Evolutionary conservation across 2,329 filamentous ascomycete genomes (phyloP).

Genomic region (Penicillium griseofulvum): DNA sequence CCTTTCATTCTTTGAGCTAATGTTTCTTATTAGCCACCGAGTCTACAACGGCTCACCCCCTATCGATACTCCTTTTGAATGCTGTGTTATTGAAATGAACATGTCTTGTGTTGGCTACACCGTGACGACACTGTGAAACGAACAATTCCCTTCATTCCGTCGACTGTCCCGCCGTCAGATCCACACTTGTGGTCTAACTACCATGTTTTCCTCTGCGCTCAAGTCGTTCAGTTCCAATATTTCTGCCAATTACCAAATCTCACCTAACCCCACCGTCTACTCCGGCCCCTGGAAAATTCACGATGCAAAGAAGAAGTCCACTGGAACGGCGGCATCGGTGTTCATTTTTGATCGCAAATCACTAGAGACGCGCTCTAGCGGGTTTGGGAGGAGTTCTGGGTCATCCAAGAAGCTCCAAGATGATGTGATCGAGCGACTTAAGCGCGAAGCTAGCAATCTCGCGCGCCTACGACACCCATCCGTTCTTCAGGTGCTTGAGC

Average conservation of each 20-base stretch:
- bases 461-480: slow-evolving; percentile 87
- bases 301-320: slow-evolving; percentile 95
- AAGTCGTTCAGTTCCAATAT: slow-evolving; percentile 96
- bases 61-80: neutral
- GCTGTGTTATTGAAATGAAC: neutral
- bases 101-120: slow-evolving; percentile 3
- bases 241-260: slow-evolving; percentile 82
- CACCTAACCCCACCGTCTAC: slow-evolving; percentile 69
- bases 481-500: slow-evolving; percentile 87
- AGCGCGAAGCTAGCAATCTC: slow-evolving; percentile 85
- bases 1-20: neutral
- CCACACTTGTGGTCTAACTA: slow-evolving; percentile 35
- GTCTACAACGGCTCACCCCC: neutral
- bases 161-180: neutral
- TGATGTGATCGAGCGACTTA: slow-evolving; percentile 85
- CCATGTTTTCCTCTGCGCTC: slow-evolving; percentile 89
- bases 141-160: slow-evolving; percentile 2
- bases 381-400: slow-evolving; percentile 60
- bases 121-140: slow-evolving; percentile 14
- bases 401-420: slow-evolving; percentile 78
- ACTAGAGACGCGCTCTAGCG: slow-evolving; percentile 66
- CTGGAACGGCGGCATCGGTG: slow-evolving; percentile 81
- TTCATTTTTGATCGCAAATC: slow-evolving; percentile 93
- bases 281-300: slow-evolving; percentile 97
- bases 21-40: neutral